Evolutionary conservation across 75 land plant species (phyloP).

Genomic region (Cunninghamia lanceolata): DNA sequence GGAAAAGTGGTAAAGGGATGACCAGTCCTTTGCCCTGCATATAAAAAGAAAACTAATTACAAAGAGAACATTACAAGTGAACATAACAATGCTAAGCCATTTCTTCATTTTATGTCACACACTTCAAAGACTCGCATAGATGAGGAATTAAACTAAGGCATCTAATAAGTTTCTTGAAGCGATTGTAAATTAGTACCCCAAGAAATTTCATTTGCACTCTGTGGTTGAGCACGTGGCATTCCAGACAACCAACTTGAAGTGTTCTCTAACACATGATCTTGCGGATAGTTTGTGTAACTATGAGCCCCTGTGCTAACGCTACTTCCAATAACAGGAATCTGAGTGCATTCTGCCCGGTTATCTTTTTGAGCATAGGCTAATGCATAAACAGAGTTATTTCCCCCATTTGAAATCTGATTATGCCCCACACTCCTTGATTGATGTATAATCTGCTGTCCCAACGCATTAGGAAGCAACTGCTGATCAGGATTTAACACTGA

Average conservation of each 20-base stretch:
- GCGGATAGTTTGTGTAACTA: slow-evolving; percentile 22
- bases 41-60: slow-evolving; percentile 1
- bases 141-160: background rate
- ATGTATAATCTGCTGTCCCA: background rate
- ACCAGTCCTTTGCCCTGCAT: slow-evolving; percentile 42
- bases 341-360: slow-evolving; percentile 3
- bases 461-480: slow-evolving; percentile 4
- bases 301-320: slow-evolving; percentile 2
- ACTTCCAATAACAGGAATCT: slow-evolving; percentile 1
- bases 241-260: slow-evolving; percentile 18
- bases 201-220: slow-evolving; percentile 20
- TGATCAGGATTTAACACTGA: slow-evolving; percentile 16
- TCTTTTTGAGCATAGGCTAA: slow-evolving; percentile 6
- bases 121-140: background rate
- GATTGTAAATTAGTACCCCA: slow-evolving; percentile 32
- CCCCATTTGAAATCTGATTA: slow-evolving; percentile 4
- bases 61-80: background rate
- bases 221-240: slow-evolving; percentile 39
- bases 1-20: slow-evolving; percentile 32
- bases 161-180: background rate
- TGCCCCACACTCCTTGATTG: background rate
- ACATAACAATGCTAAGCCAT: background rate
- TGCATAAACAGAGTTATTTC: background rate
- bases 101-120: background rate
- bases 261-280: slow-evolving; percentile 21